Evolutionary conservation across 495 filamentous ascomycete species (phyloP).

Genomic region (Penicillium bialowiezense): DNA sequence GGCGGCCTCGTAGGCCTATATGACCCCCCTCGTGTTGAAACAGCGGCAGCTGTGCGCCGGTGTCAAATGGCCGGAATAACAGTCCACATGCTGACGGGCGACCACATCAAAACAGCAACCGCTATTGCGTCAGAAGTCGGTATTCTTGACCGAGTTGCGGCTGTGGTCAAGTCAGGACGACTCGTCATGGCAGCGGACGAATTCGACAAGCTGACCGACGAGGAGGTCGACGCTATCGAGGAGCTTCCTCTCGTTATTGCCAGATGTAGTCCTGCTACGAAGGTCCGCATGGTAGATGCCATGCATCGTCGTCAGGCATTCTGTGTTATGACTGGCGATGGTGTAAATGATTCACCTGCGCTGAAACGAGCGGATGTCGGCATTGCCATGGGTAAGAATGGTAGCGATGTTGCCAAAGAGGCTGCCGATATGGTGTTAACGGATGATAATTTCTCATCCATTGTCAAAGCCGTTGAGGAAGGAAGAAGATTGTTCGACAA

Average conservation of each 20-base stretch:
- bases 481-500: constrained; percentile 75
- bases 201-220: constrained; percentile 60
- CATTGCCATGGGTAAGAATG: constrained; percentile 80
- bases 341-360: constrained; percentile 82
- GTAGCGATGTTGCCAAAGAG: constrained; percentile 88
- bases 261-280: constrained; percentile 65
- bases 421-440: constrained; percentile 85
- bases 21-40: constrained; percentile 67
- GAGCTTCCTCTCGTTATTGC: constrained; percentile 66
- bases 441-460: constrained; percentile 83
- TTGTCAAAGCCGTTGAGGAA: constrained; percentile 70
- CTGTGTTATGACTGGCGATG: constrained; percentile 75
- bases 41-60: constrained; percentile 45
- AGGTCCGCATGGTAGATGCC: constrained; percentile 69
- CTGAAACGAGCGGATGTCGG: constrained; percentile 77
- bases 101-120: constrained; percentile 59
- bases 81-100: constrained; percentile 70
- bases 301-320: constrained; percentile 63
- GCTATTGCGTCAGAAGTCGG: constrained; percentile 64
- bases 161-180: constrained; percentile 47
- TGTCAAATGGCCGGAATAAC: constrained; percentile 64
- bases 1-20: constrained; percentile 62
- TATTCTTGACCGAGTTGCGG: constrained; percentile 50
- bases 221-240: constrained; percentile 58
- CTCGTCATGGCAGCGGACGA: constrained; percentile 61